Evolutionary conservation across 2,329 filamentous ascomycete genomes (phyloP).

Genomic region (Apiospora marii): DNA sequence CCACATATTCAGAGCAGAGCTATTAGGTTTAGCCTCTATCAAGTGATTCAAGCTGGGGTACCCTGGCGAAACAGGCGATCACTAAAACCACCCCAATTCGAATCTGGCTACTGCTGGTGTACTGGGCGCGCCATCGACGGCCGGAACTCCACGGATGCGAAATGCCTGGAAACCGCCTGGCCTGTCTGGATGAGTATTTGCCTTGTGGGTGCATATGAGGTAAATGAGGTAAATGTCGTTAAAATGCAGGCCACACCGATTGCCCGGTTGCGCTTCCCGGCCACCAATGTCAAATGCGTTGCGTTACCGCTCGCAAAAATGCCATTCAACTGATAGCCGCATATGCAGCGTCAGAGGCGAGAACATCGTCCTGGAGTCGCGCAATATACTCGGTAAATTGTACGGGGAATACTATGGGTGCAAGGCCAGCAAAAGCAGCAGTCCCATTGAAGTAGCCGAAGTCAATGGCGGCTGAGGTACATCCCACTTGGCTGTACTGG

Average conservation of each 20-base stretch:
- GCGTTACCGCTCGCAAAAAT: neutral
- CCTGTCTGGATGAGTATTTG: neutral
- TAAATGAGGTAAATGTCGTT: neutral
- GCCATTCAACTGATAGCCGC: neutral
- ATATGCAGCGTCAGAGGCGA: neutral
- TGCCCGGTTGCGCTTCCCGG: conserved; percentile 4
- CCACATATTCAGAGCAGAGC: neutral
- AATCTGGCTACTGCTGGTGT: neutral
- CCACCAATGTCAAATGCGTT: neutral
- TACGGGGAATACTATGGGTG: neutral
- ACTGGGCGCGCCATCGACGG: conserved; percentile 6
- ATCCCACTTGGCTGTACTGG: neutral
- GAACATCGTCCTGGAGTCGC: neutral
- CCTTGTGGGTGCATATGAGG: neutral
- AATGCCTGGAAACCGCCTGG: neutral
- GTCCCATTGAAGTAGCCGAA: neutral
- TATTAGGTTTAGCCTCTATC: conserved; percentile 9
- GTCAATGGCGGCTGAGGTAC: conserved; percentile 19
- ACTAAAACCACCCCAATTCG: neutral
- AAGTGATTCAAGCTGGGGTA: conserved; percentile 16
- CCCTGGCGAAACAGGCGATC: conserved; percentile 8
- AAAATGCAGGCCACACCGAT: neutral
- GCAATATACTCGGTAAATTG: neutral
- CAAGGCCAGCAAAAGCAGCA: neutral
- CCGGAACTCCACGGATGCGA: conserved; percentile 17